phyloP scores from a whole-genome alignment of 2,329 filamentous ascomycete species.

The Trichoderma asperellum region DNA sequence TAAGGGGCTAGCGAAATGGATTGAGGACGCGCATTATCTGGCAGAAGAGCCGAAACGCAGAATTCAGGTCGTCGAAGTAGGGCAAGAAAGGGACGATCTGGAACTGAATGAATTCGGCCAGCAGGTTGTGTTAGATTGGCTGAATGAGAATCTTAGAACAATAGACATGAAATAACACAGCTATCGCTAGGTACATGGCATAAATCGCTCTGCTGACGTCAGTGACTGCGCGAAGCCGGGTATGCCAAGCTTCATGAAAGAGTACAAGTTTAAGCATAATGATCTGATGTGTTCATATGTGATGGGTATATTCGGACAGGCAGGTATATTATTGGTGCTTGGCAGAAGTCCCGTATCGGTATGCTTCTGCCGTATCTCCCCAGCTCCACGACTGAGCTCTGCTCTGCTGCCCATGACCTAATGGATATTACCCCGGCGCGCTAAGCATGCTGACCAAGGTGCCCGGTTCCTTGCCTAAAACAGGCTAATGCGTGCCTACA shows the following conservation, averaged over 20 bases:
- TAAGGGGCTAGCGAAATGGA: constrained; percentile 48
- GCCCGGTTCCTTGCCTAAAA: constrained; percentile 18
- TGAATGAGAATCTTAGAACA: constrained; percentile 29
- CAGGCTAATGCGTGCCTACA: constrained; percentile 7
- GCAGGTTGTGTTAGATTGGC: constrained; percentile 39
- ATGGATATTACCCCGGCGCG: neutral
- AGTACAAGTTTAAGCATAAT: neutral
- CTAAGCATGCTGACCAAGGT: neutral
- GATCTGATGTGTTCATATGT: neutral
- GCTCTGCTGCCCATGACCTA: neutral
- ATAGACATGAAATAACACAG: neutral
- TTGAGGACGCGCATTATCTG: constrained; percentile 43
- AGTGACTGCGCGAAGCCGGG: neutral
- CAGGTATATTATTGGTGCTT: neutral
- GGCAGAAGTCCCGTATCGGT: neutral
- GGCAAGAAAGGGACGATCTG: constrained; percentile 35
- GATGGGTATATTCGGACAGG: neutral
- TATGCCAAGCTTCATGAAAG: neutral
- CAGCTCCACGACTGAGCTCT: neutral
- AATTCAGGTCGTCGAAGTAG: constrained; percentile 47
- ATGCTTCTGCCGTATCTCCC: neutral
- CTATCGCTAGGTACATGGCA: neutral
- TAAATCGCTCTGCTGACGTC: neutral
- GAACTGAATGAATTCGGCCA: constrained; percentile 34
- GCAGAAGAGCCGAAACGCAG: constrained; percentile 43